These are phyloP conservation scores for Kregervanrija fluxuum DNA, from an alignment of 805 yeast genomes.

Conservation along the genomic window DNA sequence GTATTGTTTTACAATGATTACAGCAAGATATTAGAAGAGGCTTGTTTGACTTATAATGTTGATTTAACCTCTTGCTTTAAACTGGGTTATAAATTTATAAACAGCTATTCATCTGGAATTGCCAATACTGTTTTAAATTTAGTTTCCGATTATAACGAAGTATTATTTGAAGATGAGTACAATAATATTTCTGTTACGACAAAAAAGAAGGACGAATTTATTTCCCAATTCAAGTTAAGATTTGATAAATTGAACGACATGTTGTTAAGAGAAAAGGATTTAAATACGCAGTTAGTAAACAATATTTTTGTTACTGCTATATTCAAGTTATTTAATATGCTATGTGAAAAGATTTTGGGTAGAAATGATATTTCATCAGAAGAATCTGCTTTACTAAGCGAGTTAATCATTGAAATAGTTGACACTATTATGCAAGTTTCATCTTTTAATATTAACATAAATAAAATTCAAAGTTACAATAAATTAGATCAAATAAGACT, in stretches of 20 bases:
- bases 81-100: conserved; percentile 15
- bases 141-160: conserved; percentile 12
- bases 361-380: conserved; percentile 27
- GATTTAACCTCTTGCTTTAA: conserved; percentile 18
- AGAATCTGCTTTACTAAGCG: conserved; percentile 22
- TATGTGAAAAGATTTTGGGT: conserved; percentile 14
- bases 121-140: conserved; percentile 5
- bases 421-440: conserved; percentile 1
- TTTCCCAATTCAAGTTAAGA: conserved; percentile 7
- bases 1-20: conserved; percentile 28
- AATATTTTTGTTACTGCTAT: conserved; percentile 14
- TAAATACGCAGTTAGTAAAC: conserved; percentile 17
- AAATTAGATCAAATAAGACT: conserved; percentile 24
- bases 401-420: conserved; percentile 9
- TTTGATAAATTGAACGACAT: conserved; percentile 10
- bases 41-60: conserved; percentile 10
- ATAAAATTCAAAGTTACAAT: conserved; percentile 18
- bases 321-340: conserved; percentile 11
- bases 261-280: conserved; percentile 9
- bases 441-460: conserved; percentile 6
- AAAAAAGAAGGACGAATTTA: conserved; percentile 5
- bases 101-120: conserved; percentile 5
- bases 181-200: conserved; percentile 9
- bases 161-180: conserved; percentile 15
- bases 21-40: conserved; percentile 18